Base-by-base conservation (phyloP, 2,329 filamentous ascomycete species). In the Furcasterigmium sp. region DNA sequence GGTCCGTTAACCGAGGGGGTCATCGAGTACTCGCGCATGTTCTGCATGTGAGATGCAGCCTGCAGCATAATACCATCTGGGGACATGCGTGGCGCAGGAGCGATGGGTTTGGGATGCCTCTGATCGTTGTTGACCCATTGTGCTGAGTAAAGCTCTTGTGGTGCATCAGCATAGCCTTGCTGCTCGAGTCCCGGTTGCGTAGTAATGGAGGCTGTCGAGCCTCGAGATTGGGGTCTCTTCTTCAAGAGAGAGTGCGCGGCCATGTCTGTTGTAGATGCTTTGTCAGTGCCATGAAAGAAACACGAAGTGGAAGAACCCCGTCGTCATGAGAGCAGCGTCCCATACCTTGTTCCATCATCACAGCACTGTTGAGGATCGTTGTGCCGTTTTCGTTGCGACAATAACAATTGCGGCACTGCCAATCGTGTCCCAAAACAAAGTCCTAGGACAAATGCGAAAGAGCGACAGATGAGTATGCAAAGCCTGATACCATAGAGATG, bases 1-100 rank as follows among this genome's bases (percentile, higher is more conserved):
- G 40, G 63, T 3, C 54, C 52, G 56, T 75, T 64, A 35, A 61
- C 54, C 43, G 70, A 63, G 56, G 17, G 74, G 65, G 40, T 78
- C 75, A 72, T 73, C 43, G 68, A 53, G 52, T 70, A 77, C 15
- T 68, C 65, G 42, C 69, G 69, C 36, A 65, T 67, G 38, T 68
- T 64, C 49, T 78, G 74, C 54, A 82, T 69, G 49, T 80, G 78
- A 18, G 72, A 69, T 21, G 48, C 46, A 15, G 75, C 73, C 44
- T 79, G 75, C 47, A 83, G 64, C 38, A 83, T 73, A 63, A 82
- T 72, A 46, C 79, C 77, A 51, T 82, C 79, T 19, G 75, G 63
- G 3, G 75, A 70, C 66, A 82, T 70, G 42, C 72, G 70, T 25
- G 67, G 60, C 26, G 60, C 57, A 14, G 61, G 55, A 8, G 59